These are phyloP conservation scores for Puya raimondii DNA, from an alignment of 176 grass and related monocot species.

Conservation along the genomic window DNA sequence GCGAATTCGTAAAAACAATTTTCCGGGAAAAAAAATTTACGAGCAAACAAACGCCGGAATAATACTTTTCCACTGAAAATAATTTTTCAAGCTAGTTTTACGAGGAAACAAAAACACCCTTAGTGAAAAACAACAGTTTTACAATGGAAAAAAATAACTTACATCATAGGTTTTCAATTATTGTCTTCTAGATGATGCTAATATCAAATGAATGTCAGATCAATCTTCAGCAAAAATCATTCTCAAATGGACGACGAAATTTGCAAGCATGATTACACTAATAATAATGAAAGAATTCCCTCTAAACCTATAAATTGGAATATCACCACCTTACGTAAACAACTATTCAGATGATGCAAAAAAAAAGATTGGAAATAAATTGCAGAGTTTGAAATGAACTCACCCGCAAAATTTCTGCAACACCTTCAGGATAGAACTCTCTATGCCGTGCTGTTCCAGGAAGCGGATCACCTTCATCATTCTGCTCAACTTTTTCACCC, in stretches of 20 bases:
- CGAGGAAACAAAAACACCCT: no score
- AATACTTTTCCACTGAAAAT: no score
- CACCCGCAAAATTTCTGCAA: slow-evolving; percentile 70
- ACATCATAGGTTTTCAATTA: no score
- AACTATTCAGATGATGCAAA: not conserved
- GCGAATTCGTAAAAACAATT: no score
- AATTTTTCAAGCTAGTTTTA: no score
- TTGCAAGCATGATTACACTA: not conserved
- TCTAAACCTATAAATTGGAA: not conserved
- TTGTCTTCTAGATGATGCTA: not conserved
- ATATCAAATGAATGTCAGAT: not conserved
- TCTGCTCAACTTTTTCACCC: slow-evolving; percentile 64
- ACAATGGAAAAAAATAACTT: not conserved
- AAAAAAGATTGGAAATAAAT: not conserved
- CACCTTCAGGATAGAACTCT: slow-evolving; percentile 98
- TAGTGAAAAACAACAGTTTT: not conserved
- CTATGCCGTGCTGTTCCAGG: slow-evolving; percentile 92
- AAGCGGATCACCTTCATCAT: slow-evolving; percentile 86
- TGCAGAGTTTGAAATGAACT: slow-evolving; percentile 17
- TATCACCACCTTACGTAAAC: no score
- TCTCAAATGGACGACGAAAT: not conserved
- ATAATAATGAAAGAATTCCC: not conserved
- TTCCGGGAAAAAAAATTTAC: no score
- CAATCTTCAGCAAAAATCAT: not conserved
- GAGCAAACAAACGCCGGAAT: no score